Percentiles rank a stretch among this genome's conserved stretches.
Conservation (phyloP, 176 grass and related monocot genomes). For the Tuctoria greenei region DNA sequence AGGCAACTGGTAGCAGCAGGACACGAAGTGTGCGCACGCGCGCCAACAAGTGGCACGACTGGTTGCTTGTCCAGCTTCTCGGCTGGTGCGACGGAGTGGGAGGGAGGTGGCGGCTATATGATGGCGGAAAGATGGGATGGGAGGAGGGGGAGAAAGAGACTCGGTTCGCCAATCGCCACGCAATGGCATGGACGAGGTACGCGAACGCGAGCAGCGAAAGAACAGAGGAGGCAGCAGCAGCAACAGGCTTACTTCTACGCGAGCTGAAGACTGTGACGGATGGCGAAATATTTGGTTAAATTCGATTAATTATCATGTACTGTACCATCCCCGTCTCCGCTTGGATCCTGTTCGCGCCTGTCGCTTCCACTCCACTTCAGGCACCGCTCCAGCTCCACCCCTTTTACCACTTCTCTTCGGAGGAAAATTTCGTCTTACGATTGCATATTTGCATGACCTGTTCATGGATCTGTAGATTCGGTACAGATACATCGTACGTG, state of each 20-base stretch:
- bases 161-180: constrained; percentile 38
- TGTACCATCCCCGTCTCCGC: not conserved
- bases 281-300: constrained; percentile 16
- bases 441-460: not conserved
- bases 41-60: not conserved
- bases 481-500: not conserved
- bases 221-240: not conserved
- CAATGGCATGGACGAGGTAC: constrained; percentile 8
- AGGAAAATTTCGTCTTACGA: not conserved
- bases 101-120: constrained; percentile 41
- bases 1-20: not conserved
- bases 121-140: constrained; percentile 23
- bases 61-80: constrained; percentile 39
- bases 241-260: constrained; percentile 55
- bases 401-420: not conserved
- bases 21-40: not conserved
- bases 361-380: constrained; percentile 41
- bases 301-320: not conserved
- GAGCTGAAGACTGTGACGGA: constrained; percentile 20
- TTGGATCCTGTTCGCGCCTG: constrained; percentile 21
- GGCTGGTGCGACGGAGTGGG: constrained; percentile 27
- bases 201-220: not conserved
- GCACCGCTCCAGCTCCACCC: not conserved
- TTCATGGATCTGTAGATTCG: not conserved
- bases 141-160: constrained; percentile 28